Evolutionary conservation across 2,329 filamentous ascomycete genomes (phyloP), one percentile per base, ranked within the genome.

Genomic region (Dactylellina drechsleri): DNA sequence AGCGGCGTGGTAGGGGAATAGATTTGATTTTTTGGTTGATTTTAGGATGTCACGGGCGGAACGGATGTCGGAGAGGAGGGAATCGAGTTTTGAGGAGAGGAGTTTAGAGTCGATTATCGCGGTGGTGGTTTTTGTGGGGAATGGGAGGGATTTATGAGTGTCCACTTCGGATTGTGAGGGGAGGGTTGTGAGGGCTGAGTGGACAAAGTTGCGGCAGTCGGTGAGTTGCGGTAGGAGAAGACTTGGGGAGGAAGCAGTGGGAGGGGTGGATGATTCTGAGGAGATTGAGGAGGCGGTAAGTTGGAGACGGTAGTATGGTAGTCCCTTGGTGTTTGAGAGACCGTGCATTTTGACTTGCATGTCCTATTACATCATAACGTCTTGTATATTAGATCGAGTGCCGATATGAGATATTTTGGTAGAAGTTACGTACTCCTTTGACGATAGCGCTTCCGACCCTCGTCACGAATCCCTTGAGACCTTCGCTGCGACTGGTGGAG

Each of bases 391-490:
- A 8, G 41, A 76, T 71, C 43, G 15, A 16, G 58, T 58, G n/a
- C 47, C 45, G 26, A 7, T 28, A 28, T 28, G 26, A 28, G 26
- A 28, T 28, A 20, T 53, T 16, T 36, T 23, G 43, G 47, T 50
- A 50, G 26, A 28, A 2, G 31, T 3, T 53, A 86, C 89, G 79
- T 85, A 93, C 92, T 78, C 93, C 94, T 82, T 96, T 97, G 77
- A 96, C 90, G 77, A 99, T 90, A 60, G 91, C 89, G n/a, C 92
- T 92, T 45, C 95, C 95, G 41, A 96, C 88, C 64, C 95, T 88
- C 0, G 94, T 98, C 74, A 98, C 88, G 79, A 92, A 92, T 16
- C 95, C 95, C 82, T 99, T 99, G 77, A 98, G 89, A 78, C 87
- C 89, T 83, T 99, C 95, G 66, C 92, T 94, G 66, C 93, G 88